Evolutionary conservation across 163 green algal species (phyloP).

Genomic region (Scenedesmus sp.): DNA sequence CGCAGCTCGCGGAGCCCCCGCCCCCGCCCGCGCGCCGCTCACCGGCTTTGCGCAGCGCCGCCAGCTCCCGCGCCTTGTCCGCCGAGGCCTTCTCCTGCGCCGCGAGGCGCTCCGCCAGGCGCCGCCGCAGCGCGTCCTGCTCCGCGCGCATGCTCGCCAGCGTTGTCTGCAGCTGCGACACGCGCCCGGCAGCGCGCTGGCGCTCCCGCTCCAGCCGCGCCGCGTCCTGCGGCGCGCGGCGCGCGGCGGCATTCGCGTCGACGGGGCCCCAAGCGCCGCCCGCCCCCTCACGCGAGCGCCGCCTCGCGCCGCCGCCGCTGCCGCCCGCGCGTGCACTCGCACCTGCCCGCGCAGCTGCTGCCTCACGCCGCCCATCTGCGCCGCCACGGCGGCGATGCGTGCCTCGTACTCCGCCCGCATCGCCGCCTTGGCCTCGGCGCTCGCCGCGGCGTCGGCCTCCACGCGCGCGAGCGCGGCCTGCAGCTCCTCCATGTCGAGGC

Average conservation of each 20-base stretch:
- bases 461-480: conserved; percentile 44
- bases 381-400: not conserved
- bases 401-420: conserved; percentile 25
- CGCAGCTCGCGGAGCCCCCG: no score
- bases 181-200: conserved; percentile 19
- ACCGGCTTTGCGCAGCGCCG: conserved; percentile 25
- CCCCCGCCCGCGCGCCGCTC: no score
- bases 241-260: no score
- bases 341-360: conserved; percentile 24
- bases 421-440: conserved; percentile 23
- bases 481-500: conserved; percentile 44
- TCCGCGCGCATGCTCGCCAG: conserved; percentile 22
- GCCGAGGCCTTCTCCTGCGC: conserved; percentile 28
- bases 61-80: conserved; percentile 24
- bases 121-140: conserved; percentile 16
- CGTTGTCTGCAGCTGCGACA: conserved; percentile 27
- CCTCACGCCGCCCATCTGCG: conserved; percentile 29
- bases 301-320: no score
- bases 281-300: no score
- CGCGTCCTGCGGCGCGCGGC: not conserved
- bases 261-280: no score
- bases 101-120: conserved; percentile 25
- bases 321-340: no score
- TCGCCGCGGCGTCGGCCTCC: conserved; percentile 40
- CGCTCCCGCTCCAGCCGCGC: conserved; percentile 26